phyloP scores from a whole-genome alignment of 179 eudicot species.

The Beta macrorhiza region DNA sequence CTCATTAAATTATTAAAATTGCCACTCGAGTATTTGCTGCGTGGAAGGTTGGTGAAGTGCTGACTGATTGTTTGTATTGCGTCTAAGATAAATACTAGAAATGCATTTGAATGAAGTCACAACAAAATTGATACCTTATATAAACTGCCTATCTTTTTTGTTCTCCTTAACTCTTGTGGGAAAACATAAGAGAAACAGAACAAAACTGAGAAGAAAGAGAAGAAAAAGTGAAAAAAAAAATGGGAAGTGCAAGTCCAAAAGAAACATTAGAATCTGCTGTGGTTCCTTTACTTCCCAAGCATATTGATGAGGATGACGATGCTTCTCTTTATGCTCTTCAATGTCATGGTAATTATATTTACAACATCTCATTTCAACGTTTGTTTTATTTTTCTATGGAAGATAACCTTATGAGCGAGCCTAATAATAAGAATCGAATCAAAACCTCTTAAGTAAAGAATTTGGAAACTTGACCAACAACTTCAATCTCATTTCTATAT shows the following conservation, averaged over 20 bases:
- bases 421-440: too few species aligned
- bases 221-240: background rate
- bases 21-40: background rate
- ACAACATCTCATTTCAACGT: background rate
- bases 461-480: too few species aligned
- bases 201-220: background rate
- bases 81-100: background rate
- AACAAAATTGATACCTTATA: background rate
- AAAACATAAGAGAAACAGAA: background rate
- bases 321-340: constrained; percentile 31
- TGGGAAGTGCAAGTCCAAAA: background rate
- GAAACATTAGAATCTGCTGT: background rate
- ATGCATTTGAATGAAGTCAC: background rate
- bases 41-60: background rate
- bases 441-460: too few species aligned
- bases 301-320: constrained; percentile 11
- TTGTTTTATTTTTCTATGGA: too few species aligned
- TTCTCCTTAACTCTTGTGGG: background rate
- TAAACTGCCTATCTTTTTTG: background rate
- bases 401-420: too few species aligned
- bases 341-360: constrained; percentile 26
- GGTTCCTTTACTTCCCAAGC: background rate
- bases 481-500: too few species aligned
- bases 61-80: background rate
- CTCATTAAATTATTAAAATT: too few species aligned